Percentiles rank a stretch among this genome's conserved stretches.
Conservation (phyloP, 2,329 filamentous ascomycete genomes). For the Penicillium sp. region DNA sequence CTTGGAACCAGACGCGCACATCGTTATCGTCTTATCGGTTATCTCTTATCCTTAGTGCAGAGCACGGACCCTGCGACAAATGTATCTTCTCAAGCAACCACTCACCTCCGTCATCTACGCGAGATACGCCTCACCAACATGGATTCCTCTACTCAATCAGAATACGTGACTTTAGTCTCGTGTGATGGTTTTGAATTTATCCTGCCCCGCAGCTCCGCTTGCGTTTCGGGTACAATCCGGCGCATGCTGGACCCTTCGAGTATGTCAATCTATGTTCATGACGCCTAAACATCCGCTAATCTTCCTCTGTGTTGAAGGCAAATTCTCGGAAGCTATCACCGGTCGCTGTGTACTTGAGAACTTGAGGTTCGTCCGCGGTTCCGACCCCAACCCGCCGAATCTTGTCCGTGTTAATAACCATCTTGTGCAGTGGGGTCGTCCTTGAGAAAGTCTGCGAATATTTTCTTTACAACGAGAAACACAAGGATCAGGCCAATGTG, state of each 20-base stretch:
- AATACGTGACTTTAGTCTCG: conserved; percentile 65
- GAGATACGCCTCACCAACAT: conserved; percentile 16
- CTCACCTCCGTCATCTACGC: neutral
- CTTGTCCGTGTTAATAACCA: neutral
- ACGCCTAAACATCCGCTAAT: neutral
- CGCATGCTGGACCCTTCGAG: conserved; percentile 65
- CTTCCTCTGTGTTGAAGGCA: conserved; percentile 44
- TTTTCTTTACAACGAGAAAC: conserved; percentile 67
- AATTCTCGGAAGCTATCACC: conserved; percentile 60
- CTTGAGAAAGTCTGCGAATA: conserved; percentile 71
- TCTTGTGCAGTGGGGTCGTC: conserved; percentile 53
- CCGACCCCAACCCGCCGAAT: neutral
- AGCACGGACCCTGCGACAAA: neutral
- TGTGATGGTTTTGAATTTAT: conserved; percentile 66
- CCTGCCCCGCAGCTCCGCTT: conserved; percentile 60
- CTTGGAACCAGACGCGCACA: neutral
- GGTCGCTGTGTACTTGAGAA: conserved; percentile 61
- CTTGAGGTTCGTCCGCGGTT: conserved; percentile 52
- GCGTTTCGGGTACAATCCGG: conserved; percentile 61
- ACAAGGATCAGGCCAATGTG: conserved; percentile 60
- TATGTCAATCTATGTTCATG: conserved; percentile 36
- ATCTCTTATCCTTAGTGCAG: neutral
- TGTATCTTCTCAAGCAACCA: neutral
- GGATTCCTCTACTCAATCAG: conserved; percentile 26
- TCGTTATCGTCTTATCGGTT: neutral